phyloP scores from a whole-genome alignment of 345 rosid genomes.

The Arabis alpina region DNA sequence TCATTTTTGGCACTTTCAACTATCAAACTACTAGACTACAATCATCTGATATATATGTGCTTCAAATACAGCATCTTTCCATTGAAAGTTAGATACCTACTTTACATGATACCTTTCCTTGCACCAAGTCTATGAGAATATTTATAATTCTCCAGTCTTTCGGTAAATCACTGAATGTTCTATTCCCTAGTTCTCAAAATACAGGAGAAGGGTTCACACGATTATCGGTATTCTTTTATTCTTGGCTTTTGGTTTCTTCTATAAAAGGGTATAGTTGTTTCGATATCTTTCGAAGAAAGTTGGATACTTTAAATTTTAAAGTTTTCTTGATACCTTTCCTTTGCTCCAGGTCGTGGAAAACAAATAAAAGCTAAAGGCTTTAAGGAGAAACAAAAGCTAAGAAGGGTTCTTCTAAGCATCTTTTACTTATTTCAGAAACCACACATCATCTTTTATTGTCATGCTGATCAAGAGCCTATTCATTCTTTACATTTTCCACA shows the following conservation, averaged over 20 bases:
- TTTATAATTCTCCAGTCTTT: neutral
- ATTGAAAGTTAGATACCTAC: conserved; percentile 8
- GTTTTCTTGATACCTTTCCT: conserved; percentile 36
- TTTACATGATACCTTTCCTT: conserved; percentile 30
- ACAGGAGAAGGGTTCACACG: conserved; percentile 26
- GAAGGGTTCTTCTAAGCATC: conserved; percentile 33
- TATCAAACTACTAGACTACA: too few species aligned
- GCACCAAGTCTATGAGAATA: conserved; percentile 17
- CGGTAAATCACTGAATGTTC: conserved; percentile 3
- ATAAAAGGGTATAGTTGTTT: conserved; percentile 20
- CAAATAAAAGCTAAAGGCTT: conserved; percentile 4
- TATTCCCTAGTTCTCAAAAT: neutral
- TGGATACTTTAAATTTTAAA: conserved; percentile 1
- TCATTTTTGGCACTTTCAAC: too few species aligned
- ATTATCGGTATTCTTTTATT: conserved; percentile 6
- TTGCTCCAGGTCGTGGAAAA: conserved; percentile 24
- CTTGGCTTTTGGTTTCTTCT: conserved; percentile 30
- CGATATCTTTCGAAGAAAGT: conserved; percentile 13
- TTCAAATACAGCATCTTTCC: neutral
- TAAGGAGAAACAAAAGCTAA: conserved; percentile 36
- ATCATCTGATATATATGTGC: too few species aligned
- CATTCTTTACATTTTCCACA: conserved; percentile 24
- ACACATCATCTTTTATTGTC: conserved; percentile 32
- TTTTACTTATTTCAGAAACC: conserved; percentile 36
- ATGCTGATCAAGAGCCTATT: conserved; percentile 36